These are phyloP conservation scores for Alternaria tenuissima DNA, from an alignment of 2,329 filamentous ascomycete genomes.

Conservation along the genomic window DNA sequence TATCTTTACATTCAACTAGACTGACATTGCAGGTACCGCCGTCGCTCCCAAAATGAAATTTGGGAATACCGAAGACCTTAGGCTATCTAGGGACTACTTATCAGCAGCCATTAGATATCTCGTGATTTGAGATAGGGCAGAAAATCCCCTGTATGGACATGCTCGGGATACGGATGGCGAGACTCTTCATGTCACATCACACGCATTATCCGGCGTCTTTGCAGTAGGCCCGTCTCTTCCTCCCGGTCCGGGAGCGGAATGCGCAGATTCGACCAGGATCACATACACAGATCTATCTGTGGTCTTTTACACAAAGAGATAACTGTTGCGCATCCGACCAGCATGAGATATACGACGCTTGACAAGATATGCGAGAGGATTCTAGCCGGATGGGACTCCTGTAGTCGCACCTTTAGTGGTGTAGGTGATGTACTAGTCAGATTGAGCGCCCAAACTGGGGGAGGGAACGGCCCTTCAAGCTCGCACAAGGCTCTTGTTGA, in stretches of 20 bases:
- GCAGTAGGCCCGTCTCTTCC: background rate
- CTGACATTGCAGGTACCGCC: background rate
- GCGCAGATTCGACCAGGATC: background rate
- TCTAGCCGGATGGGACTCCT: background rate
- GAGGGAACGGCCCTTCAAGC: background rate
- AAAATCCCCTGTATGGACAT: background rate
- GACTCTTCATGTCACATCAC: background rate
- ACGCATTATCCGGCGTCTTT: background rate
- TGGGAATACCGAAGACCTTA: background rate
- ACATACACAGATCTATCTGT: background rate
- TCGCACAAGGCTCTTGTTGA: background rate
- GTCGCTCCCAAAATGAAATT: background rate
- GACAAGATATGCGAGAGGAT: background rate
- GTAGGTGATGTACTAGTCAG: background rate
- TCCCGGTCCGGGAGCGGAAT: background rate
- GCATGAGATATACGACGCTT: background rate
- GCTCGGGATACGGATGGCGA: background rate
- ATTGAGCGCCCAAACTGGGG: background rate
- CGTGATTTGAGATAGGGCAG: background rate
- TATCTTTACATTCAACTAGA: background rate
- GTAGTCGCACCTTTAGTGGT: background rate
- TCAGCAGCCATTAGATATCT: background rate
- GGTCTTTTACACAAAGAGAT: background rate
- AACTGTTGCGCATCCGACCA: background rate
- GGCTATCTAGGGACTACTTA: background rate